Evolutionary conservation across 306 rosid genomes (phyloP).

Genomic region (Acacia melanoxylon): DNA sequence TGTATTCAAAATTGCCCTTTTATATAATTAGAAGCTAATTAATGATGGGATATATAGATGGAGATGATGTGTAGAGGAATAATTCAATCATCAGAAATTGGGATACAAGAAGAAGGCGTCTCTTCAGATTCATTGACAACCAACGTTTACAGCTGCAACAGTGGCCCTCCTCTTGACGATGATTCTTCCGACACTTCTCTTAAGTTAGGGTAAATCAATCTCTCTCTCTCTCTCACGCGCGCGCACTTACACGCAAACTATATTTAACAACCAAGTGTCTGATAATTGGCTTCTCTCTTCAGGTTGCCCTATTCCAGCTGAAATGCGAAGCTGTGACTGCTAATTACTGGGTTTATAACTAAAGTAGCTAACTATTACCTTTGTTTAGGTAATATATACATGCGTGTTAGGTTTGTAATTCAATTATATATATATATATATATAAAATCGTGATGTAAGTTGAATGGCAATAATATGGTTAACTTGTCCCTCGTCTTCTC

Average conservation of each 20-base stretch:
- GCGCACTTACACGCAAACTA: background rate
- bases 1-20: background rate
- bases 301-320: background rate
- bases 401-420: background rate
- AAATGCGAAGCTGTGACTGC: background rate
- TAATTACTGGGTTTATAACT: background rate
- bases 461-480: background rate
- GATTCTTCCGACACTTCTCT: conserved; percentile 36
- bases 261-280: background rate
- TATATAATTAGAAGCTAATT: background rate
- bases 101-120: conserved; percentile 21
- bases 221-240: background rate
- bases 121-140: conserved; percentile 31
- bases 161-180: conserved; percentile 32
- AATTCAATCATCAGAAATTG: conserved; percentile 13
- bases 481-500: background rate
- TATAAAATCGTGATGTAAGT: background rate
- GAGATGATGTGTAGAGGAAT: conserved; percentile 9
- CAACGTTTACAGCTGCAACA: conserved; percentile 33
- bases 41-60: background rate
- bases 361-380: background rate
- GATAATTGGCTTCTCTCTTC: background rate
- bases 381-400: background rate
- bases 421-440: background rate
- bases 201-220: conserved; percentile 38